A percentile compares a stretch with the other conserved stretches of the same genome.
phyloP scores from a whole-genome alignment of 129 eudicot genomes.

The Artemisia tridentata region DNA sequence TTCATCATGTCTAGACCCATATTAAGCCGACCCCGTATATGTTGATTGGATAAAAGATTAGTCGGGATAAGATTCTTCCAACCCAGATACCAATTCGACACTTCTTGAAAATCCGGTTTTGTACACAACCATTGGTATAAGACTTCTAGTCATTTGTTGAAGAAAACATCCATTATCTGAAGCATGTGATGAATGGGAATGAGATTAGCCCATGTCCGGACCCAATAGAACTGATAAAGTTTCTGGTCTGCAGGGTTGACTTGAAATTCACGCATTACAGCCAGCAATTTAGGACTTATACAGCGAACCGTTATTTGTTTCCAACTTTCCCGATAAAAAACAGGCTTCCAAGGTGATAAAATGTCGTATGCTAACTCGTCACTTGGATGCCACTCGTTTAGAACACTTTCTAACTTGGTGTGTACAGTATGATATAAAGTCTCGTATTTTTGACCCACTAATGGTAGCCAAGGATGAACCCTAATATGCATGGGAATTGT shows the following conservation, averaged over 20 bases:
- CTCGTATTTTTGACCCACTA: too few relatives aligned
- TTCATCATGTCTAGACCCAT: conserved; percentile 75
- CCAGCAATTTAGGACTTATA: conserved; percentile 61
- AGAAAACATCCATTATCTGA: conserved; percentile 65
- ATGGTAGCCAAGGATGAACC: too few relatives aligned
- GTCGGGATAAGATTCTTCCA: conserved; percentile 70
- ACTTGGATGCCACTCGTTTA: too few relatives aligned
- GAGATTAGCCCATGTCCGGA: conserved; percentile 57
- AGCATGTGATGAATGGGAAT: conserved; percentile 70
- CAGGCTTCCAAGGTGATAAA: too few relatives aligned
- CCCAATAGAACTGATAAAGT: conserved; percentile 67
- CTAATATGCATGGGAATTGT: too few relatives aligned
- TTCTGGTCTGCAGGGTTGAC: conserved; percentile 71
- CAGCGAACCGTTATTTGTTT: conserved; percentile 65
- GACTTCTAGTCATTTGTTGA: conserved; percentile 73
- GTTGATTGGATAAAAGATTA: conserved; percentile 67
- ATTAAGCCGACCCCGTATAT: conserved; percentile 49
- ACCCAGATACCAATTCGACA: conserved; percentile 55
- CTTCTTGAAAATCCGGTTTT: conserved; percentile 66
- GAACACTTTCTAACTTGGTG: too few relatives aligned
- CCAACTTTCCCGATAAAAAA: too few relatives aligned
- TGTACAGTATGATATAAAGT: too few relatives aligned
- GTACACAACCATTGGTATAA: conserved; percentile 68
- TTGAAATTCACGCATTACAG: conserved; percentile 57
- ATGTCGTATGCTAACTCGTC: too few relatives aligned